Evolutionary conservation across 768 basidiomycete genomes (phyloP).

Genomic region (Boletus sp.): DNA sequence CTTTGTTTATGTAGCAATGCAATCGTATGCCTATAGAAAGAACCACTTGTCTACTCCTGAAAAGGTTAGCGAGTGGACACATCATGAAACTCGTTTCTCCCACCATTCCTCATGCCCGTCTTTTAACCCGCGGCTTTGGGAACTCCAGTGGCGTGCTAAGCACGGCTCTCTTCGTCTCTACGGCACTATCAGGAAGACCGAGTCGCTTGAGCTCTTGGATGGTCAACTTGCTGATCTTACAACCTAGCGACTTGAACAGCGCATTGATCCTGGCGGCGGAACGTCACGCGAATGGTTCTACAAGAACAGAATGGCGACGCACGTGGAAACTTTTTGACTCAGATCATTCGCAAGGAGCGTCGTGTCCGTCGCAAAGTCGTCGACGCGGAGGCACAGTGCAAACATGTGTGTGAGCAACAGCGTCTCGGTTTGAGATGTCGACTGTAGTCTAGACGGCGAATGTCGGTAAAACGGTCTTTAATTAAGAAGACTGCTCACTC

Average conservation of each 20-base stretch:
- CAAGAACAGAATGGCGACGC: conserved; percentile 28
- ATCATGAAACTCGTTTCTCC: background rate
- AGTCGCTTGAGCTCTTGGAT: conserved; percentile 65
- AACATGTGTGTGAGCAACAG: conserved; percentile 77
- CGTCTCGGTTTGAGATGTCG: conserved; percentile 70
- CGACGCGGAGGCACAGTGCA: conserved; percentile 74
- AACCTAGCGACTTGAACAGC: conserved; percentile 82
- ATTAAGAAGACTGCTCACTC: conserved; percentile 41
- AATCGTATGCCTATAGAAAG: background rate
- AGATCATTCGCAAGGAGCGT: conserved; percentile 71
- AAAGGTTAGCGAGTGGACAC: background rate
- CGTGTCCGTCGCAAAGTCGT: conserved; percentile 73
- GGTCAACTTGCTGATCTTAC: conserved; percentile 59
- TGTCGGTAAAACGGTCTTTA: background rate
- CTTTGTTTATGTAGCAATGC: background rate
- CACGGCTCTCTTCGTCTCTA: conserved; percentile 66
- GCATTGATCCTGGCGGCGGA: conserved; percentile 47
- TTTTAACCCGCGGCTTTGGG: conserved; percentile 56
- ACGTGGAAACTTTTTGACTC: conserved; percentile 64
- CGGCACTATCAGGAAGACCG: conserved; percentile 63
- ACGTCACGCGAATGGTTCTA: conserved; percentile 1
- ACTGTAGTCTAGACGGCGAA: conserved; percentile 35
- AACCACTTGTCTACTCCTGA: background rate
- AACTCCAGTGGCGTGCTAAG: conserved; percentile 78
- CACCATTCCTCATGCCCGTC: conserved; percentile 23